Evolutionary conservation across 177 flowering plant species (phyloP), one percentile per base, ranked within the genome.

Genomic region (Vitis hybrid): DNA sequence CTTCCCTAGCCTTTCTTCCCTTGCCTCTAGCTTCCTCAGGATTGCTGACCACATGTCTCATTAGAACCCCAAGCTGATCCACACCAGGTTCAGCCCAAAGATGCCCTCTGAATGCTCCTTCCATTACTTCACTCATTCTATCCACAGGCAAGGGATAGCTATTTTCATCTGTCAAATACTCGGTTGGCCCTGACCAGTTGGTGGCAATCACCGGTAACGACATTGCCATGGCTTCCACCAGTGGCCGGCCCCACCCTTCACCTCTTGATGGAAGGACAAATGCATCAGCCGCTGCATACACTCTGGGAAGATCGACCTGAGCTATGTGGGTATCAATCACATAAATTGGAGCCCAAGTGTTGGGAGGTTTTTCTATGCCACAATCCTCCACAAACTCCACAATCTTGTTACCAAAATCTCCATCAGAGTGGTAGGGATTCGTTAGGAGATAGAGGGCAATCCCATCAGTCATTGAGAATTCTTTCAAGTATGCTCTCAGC

Each of bases 201-300:
- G 94, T 89, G 0, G 85, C 79, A 61, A 91, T 87, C 33, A 89
- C 97, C 0, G 92, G 91, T 67, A 89, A 72, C 10, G 87, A 71
- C 94, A 89, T 89, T 10, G 94, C 84, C 97, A 88, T 91, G 29
- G 97, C 91, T 73, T 91, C 94, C 59, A 89, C 94, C 18, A 88
- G 15, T 2, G 91, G 92, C 65, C 90, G 77, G 45, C 94, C 94
- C 93, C 93, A 91, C 1, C 97, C 97, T 80, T 88, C 94, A 12
- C 94, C 94, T 70, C 94, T 85, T 3, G 94, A 86, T 22, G 97
- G 88, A 12, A 89, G 85, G 65, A 89, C 91, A 82, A 89, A 88
- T 39, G 88, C 92, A 76, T 83, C 74, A 26, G 89, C 94, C 18
- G 92, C 88, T 71, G 75, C 86, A 78, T 89, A 89, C 19, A 88